Evolutionary conservation across 1,284 basidiomycete species (phyloP).

Genomic region (Marasmius fiardii): DNA sequence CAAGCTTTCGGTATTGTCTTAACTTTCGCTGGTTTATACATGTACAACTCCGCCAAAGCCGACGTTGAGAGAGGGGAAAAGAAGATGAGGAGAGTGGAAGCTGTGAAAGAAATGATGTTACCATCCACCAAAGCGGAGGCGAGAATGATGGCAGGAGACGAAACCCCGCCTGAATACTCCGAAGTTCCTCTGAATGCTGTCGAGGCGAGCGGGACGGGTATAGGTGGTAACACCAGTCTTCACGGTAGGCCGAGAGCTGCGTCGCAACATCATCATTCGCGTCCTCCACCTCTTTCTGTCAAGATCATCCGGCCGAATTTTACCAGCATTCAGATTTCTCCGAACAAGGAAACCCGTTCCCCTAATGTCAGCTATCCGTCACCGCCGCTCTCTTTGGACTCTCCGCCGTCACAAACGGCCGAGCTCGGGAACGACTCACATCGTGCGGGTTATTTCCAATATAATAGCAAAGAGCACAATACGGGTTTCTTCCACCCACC

Average conservation of each 20-base stretch:
- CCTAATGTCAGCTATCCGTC: not conserved
- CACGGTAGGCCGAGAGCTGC: conserved; percentile 33
- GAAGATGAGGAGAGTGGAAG: conserved; percentile 82
- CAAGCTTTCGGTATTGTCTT: conserved; percentile 88
- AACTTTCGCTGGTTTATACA: conserved; percentile 89
- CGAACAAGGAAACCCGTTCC: not conserved
- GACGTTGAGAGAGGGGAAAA: conserved; percentile 94
- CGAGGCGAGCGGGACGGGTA: conserved; percentile 28
- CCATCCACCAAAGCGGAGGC: conserved; percentile 66
- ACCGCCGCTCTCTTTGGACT: not conserved
- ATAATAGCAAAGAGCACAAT: not conserved
- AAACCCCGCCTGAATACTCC: conserved; percentile 29
- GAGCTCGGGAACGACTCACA: not conserved
- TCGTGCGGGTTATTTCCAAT: not conserved
- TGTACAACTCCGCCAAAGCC: conserved; percentile 94
- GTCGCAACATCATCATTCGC: conserved; percentile 19
- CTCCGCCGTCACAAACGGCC: not conserved
- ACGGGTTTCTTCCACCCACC: not conserved
- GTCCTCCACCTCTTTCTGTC: conserved; percentile 19
- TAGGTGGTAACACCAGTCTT: conserved; percentile 24
- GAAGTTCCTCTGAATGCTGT: conserved; percentile 19
- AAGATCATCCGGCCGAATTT: conserved; percentile 22
- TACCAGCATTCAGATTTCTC: conserved; percentile 1
- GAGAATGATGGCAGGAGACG: conserved; percentile 40
- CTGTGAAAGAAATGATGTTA: conserved; percentile 67